These are phyloP conservation scores for Fusarium praegraminearum DNA, from an alignment of 2,329 filamentous ascomycete species.

Conservation along the genomic window DNA sequence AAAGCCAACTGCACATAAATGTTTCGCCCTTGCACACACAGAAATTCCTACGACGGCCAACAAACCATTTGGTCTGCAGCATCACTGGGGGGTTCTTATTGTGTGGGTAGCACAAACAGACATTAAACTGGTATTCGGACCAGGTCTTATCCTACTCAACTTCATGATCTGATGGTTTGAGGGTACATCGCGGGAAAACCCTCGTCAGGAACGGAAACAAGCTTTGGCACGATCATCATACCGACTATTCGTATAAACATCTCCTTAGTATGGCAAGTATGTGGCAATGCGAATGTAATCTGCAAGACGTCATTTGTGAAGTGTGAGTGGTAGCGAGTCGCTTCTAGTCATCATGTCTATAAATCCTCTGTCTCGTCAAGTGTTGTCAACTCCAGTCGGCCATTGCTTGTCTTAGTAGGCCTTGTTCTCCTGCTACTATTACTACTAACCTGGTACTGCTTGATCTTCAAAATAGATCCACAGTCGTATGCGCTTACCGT, in stretches of 20 bases:
- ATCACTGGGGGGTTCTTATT: not conserved
- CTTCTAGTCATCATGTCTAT: conserved; percentile 14
- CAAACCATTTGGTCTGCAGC: conserved; percentile 4
- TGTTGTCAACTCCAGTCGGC: not conserved
- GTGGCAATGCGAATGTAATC: not conserved
- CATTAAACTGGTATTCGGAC: not conserved
- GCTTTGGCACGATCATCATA: conserved; percentile 2
- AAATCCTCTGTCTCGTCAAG: conserved; percentile 23
- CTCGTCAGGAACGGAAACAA: conserved; percentile 1
- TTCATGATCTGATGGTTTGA: conserved; percentile 25
- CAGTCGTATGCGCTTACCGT: conserved; percentile 26
- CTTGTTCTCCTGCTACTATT: not conserved
- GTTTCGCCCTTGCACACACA: not conserved
- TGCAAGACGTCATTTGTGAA: not conserved
- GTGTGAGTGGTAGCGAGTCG: conserved; percentile 14
- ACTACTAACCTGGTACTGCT: not conserved
- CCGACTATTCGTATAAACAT: not conserved
- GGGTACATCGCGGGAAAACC: not conserved
- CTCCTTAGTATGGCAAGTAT: not conserved
- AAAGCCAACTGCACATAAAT: conserved; percentile 2
- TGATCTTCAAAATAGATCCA: conserved; percentile 23
- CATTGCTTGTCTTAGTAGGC: not conserved
- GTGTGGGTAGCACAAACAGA: conserved; percentile 8
- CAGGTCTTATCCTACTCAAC: not conserved
- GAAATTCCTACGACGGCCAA: conserved; percentile 3